Evolutionary conservation across 257 asterid genomes (phyloP).

Genomic region (Jasminum sambac): DNA sequence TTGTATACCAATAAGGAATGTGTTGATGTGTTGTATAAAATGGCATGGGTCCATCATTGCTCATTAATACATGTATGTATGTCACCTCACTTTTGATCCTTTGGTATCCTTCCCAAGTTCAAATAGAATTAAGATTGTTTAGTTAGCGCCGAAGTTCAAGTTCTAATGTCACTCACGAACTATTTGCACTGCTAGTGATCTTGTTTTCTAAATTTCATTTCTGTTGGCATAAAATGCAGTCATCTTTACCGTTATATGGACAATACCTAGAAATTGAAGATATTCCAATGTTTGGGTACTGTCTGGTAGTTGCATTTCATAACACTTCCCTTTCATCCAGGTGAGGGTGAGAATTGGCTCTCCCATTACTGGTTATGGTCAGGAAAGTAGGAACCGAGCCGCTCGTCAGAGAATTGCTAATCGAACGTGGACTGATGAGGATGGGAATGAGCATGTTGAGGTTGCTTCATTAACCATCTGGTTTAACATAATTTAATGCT

Average conservation of each 20-base stretch:
- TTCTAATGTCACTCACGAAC: background rate
- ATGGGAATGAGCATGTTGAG: constrained; percentile 81
- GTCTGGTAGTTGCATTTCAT: background rate
- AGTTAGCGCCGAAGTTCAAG: background rate
- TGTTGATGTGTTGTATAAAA: too few species aligned
- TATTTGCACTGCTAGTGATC: background rate
- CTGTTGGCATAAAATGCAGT: background rate
- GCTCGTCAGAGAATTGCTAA: constrained; percentile 92
- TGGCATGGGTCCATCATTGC: too few species aligned
- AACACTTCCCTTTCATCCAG: constrained; percentile 26
- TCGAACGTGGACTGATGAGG: constrained; percentile 81
- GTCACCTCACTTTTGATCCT: background rate
- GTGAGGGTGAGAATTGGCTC: constrained; percentile 65
- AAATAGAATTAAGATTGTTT: background rate
- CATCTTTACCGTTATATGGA: background rate
- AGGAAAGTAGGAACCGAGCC: constrained; percentile 88
- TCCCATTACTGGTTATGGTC: constrained; percentile 65
- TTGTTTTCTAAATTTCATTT: background rate
- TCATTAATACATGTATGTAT: too few species aligned
- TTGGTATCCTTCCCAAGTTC: background rate
- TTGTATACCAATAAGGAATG: too few species aligned
- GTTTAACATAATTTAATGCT: background rate
- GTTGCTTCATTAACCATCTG: constrained; percentile 28
- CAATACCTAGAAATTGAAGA: background rate
- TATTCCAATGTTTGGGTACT: background rate